Base-by-base conservation (phyloP, 768 basidiomycete species). In the Mycena filopes region DNA sequence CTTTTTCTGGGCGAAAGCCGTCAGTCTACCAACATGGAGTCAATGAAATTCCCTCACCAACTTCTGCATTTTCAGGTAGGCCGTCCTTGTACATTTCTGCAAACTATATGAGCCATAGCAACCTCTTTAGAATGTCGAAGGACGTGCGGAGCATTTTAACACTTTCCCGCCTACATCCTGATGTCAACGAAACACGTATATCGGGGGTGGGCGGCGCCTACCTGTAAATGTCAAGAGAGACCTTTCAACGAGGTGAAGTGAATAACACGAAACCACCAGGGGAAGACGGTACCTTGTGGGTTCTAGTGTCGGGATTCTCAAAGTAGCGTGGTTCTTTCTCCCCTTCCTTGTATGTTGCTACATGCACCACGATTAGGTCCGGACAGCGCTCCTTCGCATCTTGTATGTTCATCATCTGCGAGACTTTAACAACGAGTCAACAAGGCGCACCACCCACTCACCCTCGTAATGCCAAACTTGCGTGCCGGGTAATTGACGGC, bases 401-500 rank as follows among this genome's bases (percentile, higher is more conserved):
- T 72, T 89, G 85, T 63, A 89, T 80, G 74, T 89, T 90, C 76
- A 90, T 91, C 88, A 95, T 93, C 48, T 66, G 33, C 4, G 18
- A 13, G 16, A 26, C 11, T 41, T 2, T 18, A 20, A 41, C 5
- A 38, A 41, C 25, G 28, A 9, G 16, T 26, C 5, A 16, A 13
- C n/a, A n/a, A n/a, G n/a, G n/a, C n/a, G 15, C 18, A 16, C 25
- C 2, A n/a, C 1, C 1, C 5, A 51, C 65, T n/a, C n/a, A 60
- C 65, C 50, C 97, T 82, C n/a, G 94, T 93, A 71, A 99, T 96
- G 6, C 96, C 97, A 74, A 86, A 98, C 72, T 88, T 89, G 67
- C 98, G 86, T 0, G 98, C 97, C 6, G 96, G 90, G 74, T 99
- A 99, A 77, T 96, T 98, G 67, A 99, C 92, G 0, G 98, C 98